Base-by-base conservation (phyloP, 192 early-diverging fungal species). In the Gamsiella multidivaricata region DNA sequence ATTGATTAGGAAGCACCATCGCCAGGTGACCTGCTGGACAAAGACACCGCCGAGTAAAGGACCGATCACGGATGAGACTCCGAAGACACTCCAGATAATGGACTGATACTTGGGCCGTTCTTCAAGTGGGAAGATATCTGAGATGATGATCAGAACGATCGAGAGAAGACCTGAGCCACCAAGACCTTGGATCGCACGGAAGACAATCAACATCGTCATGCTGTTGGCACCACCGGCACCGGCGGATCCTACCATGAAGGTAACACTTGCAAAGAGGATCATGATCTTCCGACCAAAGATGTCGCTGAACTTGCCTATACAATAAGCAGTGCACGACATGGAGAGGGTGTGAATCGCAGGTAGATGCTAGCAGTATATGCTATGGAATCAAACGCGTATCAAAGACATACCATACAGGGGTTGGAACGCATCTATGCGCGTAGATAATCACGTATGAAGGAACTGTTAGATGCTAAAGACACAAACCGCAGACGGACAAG, bases 41-140 rank as follows among this genome's bases (percentile, higher is more conserved):
- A 98, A 92, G 10, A 90, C 72, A 32, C 97, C 97, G 60, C 97
- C 97, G 12, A 95, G 58, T 14, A 96, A 82, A 0, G 97, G 94
- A 3, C 94, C 97, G 17, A 95, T 58, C 3, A 94, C 88, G 3
- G 91, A 90, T 6, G 93, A 88, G 45, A 94, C 61, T 7, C 91
- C 94, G 84, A 94, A 92, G 0, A 92, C 90, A 54, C 88, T 90
- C 28, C 91, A 91, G 20, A 94, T 86, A 28, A 96, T 69, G n/a
- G 91, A 88, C 79, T 95, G 90, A 75, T 92, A 96, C 72, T 94
- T 95, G 34, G 93, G 93, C n/a, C 94, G 84, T 60, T 97, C 89
- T 33, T 91, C 86, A n/a, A 91, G 61, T 26, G 91, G 86, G 18
- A 97, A 90, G 56, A 98, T 86, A 67, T 97, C 97, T 4, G 94